These are phyloP conservation scores for Gentiana dahurica DNA, from an alignment of 257 asterid species.

Conservation along the genomic window DNA sequence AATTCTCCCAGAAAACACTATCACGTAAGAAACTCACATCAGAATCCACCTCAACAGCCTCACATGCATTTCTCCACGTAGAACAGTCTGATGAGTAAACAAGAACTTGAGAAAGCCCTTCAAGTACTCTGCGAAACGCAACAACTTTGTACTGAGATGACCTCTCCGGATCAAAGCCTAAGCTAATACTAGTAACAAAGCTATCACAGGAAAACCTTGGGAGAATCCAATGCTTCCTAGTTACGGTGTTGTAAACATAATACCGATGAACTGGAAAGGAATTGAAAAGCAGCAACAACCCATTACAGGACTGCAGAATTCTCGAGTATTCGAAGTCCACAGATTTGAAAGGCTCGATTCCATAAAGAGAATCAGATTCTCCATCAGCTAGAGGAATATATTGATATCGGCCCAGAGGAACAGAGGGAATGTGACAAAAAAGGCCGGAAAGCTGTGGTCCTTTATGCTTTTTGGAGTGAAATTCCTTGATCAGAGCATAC, in stretches of 20 bases:
- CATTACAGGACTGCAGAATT: constrained; percentile 9
- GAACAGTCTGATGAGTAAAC: neutral
- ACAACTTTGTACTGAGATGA: constrained; percentile 4
- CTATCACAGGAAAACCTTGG: neutral
- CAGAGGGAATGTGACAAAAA: constrained; percentile 3
- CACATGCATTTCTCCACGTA: neutral
- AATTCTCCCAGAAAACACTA: constrained; percentile 2
- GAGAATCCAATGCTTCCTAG: neutral
- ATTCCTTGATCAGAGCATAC: neutral
- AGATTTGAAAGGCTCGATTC: neutral
- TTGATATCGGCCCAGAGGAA: neutral
- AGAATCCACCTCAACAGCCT: neutral
- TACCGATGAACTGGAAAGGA: neutral
- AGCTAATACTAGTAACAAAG: constrained; percentile 1
- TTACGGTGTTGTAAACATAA: constrained; percentile 1
- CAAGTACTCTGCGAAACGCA: neutral
- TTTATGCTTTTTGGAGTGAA: neutral
- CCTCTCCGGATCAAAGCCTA: neutral
- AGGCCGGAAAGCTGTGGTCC: neutral
- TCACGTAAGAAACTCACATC: neutral
- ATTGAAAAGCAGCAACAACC: constrained; percentile 7
- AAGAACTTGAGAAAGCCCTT: neutral
- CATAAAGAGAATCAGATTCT: neutral
- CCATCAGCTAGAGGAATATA: constrained; percentile 1
- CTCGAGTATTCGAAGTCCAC: neutral